These are phyloP conservation scores for Lentinula boryana DNA, from an alignment of 768 basidiomycete species.

Conservation along the genomic window DNA sequence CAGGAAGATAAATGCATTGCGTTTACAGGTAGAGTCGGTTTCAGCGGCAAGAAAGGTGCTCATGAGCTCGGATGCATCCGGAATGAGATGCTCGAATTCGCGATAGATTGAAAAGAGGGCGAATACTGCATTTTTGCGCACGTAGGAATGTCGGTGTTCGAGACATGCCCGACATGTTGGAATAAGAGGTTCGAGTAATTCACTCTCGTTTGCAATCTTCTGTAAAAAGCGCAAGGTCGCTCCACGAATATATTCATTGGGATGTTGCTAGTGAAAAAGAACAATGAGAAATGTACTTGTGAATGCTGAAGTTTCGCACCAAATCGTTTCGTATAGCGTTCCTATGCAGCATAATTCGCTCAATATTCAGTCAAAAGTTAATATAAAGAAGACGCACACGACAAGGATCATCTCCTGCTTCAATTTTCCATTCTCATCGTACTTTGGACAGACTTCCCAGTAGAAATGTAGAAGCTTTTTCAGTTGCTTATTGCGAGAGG, in stretches of 20 bases:
- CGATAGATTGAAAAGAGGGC: constrained; percentile 93
- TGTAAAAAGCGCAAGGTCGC: constrained; percentile 93
- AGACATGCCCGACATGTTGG: constrained; percentile 91
- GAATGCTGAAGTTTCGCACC: constrained; percentile 28
- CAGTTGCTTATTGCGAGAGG: constrained; percentile 91
- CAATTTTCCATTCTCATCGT: constrained; percentile 93
- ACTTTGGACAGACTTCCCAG: constrained; percentile 97
- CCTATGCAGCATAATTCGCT: constrained; percentile 49
- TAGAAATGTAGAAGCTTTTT: constrained; percentile 97
- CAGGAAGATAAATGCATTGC: too few relatives aligned
- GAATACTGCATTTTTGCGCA: constrained; percentile 97
- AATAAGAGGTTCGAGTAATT: constrained; percentile 92
- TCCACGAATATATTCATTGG: constrained; percentile 98
- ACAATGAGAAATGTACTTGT: neutral
- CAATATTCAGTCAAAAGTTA: constrained; percentile 19
- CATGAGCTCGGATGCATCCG: constrained; percentile 93
- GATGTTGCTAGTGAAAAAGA: constrained; percentile 73
- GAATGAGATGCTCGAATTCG: constrained; percentile 90
- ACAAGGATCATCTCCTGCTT: constrained; percentile 99
- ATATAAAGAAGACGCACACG: constrained; percentile 25
- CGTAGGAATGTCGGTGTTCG: constrained; percentile 96
- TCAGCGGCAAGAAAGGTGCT: constrained; percentile 95
- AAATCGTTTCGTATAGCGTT: constrained; percentile 98
- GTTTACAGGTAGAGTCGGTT: constrained; percentile 92
- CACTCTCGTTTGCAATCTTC: constrained; percentile 89